A percentile compares a stretch with the other conserved stretches of the same genome.
Conservation (phyloP, 257 asterid genomes). For the Scutellaria minor region DNA sequence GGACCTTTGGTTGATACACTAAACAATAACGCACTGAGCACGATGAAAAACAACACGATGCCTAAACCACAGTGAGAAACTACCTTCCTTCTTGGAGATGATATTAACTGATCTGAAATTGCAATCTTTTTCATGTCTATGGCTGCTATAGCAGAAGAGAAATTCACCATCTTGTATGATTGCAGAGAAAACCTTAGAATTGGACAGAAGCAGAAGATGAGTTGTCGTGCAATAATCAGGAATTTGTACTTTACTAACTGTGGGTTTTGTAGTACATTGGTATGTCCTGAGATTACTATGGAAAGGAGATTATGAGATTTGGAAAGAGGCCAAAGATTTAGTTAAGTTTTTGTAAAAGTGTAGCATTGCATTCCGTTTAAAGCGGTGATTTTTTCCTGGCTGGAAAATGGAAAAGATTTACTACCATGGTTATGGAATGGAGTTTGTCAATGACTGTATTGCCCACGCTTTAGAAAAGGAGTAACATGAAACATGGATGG, state of each 20-base stretch:
- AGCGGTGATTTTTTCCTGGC: neutral
- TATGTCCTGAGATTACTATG: slow-evolving; percentile 43
- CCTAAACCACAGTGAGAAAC: slow-evolving; percentile 68
- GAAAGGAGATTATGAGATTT: slow-evolving; percentile 21
- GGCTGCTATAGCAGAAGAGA: slow-evolving; percentile 33
- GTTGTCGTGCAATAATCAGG: neutral
- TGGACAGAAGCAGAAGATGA: neutral
- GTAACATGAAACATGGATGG: neutral
- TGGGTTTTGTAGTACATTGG: neutral
- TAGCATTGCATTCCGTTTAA: neutral
- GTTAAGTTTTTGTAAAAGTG: slow-evolving; percentile 10
- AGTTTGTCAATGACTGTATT: slow-evolving; percentile 26
- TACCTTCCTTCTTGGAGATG: slow-evolving; percentile 59
- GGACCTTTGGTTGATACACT: slow-evolving; percentile 59
- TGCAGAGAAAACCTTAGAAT: neutral
- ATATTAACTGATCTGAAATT: slow-evolving; percentile 59
- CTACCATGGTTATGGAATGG: neutral
- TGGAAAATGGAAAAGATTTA: too few species aligned
- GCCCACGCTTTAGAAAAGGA: slow-evolving; percentile 14
- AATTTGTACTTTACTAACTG: neutral
- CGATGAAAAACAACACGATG: slow-evolving; percentile 49
- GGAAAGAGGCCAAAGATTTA: slow-evolving; percentile 20
- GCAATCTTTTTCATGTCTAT: slow-evolving; percentile 64
- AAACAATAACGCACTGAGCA: slow-evolving; percentile 52
- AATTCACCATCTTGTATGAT: slow-evolving; percentile 38